Conservation (phyloP, 305 asterid genomes). For the Rubia peregrina region DNA sequence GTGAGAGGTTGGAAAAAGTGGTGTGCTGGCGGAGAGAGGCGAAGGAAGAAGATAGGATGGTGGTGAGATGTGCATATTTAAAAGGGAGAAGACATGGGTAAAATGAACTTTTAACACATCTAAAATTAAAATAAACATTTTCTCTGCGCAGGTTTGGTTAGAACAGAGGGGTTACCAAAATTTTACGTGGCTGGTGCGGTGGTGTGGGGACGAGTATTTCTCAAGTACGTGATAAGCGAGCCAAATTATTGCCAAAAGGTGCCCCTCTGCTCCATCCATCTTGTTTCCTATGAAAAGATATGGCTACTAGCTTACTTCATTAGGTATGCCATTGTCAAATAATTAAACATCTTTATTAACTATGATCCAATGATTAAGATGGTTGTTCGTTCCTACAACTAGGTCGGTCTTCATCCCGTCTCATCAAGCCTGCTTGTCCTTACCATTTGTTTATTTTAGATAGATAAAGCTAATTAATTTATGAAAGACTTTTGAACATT, state of each 20-base stretch:
- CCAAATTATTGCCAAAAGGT: neutral
- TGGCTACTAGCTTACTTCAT: neutral
- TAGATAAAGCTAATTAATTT: neutral
- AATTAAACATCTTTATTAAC: neutral
- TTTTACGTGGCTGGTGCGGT: too few relatives aligned
- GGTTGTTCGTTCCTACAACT: neutral
- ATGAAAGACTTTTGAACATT: too few relatives aligned
- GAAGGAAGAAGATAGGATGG: too few relatives aligned
- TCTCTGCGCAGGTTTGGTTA: too few relatives aligned
- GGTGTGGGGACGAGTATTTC: too few relatives aligned
- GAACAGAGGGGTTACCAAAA: too few relatives aligned
- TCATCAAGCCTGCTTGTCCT: neutral
- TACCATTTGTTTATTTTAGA: neutral
- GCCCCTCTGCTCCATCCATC: neutral
- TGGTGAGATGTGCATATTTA: too few relatives aligned
- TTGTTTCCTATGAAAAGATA: neutral
- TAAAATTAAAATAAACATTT: too few relatives aligned
- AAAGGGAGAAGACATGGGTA: too few relatives aligned
- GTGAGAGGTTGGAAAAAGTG: too few relatives aligned
- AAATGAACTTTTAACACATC: too few relatives aligned
- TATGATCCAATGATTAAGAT: neutral
- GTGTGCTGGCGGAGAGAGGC: too few relatives aligned
- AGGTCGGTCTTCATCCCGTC: neutral
- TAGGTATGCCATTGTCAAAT: constrained; percentile 10
- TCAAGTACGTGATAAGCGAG: neutral